Evolutionary conservation across 495 filamentous ascomycete species (phyloP).

Genomic region (Penicillium daleae): DNA sequence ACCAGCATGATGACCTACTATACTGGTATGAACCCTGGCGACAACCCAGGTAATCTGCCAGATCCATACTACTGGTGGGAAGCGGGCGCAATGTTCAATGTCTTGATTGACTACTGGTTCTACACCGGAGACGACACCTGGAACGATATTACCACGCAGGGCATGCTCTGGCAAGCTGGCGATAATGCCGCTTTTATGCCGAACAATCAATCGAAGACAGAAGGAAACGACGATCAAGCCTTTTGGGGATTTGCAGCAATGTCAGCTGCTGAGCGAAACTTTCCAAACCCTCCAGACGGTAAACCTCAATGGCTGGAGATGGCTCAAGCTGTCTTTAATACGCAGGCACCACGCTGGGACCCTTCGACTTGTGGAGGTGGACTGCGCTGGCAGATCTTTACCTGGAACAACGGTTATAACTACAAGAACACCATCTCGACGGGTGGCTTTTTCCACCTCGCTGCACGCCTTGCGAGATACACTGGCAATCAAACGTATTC

Average conservation of each 20-base stretch:
- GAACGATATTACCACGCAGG: constrained; percentile 69
- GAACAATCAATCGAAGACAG: constrained; percentile 72
- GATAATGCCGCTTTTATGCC: constrained; percentile 75
- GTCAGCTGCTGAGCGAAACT: constrained; percentile 79
- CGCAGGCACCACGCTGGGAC: constrained; percentile 74
- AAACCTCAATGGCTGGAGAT: constrained; percentile 76
- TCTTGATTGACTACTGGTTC: constrained; percentile 82
- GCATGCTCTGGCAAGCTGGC: constrained; percentile 71
- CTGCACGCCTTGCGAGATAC: constrained; percentile 73
- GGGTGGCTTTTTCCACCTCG: constrained; percentile 79
- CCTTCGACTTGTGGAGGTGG: constrained; percentile 67
- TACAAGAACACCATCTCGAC: constrained; percentile 86
- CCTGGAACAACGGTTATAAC: constrained; percentile 75
- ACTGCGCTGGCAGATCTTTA: constrained; percentile 83
- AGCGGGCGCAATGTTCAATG: constrained; percentile 74
- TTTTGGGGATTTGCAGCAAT: constrained; percentile 88
- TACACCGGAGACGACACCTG: constrained; percentile 77
- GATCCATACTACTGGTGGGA: constrained; percentile 87
- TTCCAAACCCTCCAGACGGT: constrained; percentile 57
- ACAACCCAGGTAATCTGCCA: constrained; percentile 72
- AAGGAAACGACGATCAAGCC: constrained; percentile 84
- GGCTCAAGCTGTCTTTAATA: constrained; percentile 82
- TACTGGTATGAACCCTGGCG: constrained; percentile 70
- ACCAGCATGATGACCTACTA: constrained; percentile 63
- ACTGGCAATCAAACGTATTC: constrained; percentile 79